Base-by-base conservation (phyloP, 768 basidiomycete genomes). In the Lentinula boryana region DNA sequence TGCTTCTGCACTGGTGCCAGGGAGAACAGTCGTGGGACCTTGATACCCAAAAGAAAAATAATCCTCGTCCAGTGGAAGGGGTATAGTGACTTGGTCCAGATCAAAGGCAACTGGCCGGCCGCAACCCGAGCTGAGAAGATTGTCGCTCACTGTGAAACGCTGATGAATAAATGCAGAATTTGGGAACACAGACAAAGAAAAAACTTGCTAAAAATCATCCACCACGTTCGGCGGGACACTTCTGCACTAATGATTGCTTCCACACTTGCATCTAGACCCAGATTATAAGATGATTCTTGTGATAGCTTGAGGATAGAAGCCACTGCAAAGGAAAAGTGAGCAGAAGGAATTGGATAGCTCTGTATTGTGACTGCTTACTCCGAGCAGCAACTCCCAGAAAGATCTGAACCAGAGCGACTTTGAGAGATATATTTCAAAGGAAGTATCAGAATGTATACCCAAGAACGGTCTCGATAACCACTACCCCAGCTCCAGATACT, bases 401-500 rank as follows among this genome's bases (percentile, higher is more conserved):
- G 18, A 63, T 60, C 62, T 59, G 4, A 31, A 41, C 4, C 50
- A 16, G 13, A 46, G 27, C 27, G 23, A 33, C 13, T 40, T 27
- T 31, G 15, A 12, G 8, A 40, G 0, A 54, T 1, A 21, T 40
- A 13, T 12, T 15, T 16, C 5, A 36, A 0, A 35, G 4, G 27
- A 9, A 27, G 4, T n/a, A 38, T 7, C 21, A 18, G 8, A n/a
- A 13, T 23, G 46, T 55, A 27, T 12, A 56, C 60, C 46, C 44
- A 61, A 15, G 43, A 60, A 32, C 60, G 62, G 32, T 63, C 62
- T 51, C 62, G 51, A 49, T 63, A 60, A 35, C 62, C 62, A 52
- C 54, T 63, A 12, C 62, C 62, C 62, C 62, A 63, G 31, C 49
- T 60, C 63, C 60, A 61, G 21, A 63, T 61, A 23, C 60, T 58